Base-by-base conservation (phyloP, 331 rosid species). In the Dryas integrifolia region DNA sequence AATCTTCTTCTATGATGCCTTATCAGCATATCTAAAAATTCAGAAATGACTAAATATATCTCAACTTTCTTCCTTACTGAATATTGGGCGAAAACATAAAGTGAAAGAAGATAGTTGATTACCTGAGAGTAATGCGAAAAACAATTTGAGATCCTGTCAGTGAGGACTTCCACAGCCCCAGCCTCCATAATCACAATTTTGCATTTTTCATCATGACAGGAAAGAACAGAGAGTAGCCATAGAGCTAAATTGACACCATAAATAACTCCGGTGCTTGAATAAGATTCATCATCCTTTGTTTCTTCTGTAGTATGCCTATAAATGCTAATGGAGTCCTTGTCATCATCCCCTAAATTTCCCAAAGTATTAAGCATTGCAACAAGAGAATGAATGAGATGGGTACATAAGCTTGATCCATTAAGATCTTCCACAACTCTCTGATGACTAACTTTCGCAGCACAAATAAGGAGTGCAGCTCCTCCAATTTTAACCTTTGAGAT, bases 171-270 rank as follows among this genome's bases (percentile, higher is more conserved):
- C 80, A 95, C 85, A 18, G 93, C 98, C 79, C 96, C 97, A 80
- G 97, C 87, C 80, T 95, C 97, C 98, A 89, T 91, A 71, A 89
- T 89, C 79, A 77, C 80, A 77, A 16, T 74, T 79, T 81, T 95
- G 77, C 88, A 84, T 76, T 82, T 88, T 75, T 81, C 97, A 77
- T 89, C 93, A 49, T 87, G 88, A 82, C 98, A 86, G 35, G 96
- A 96, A 83, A 95, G 92, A 78, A 91, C 83, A 77, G 93, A 84
- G 41, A 95, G 83, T 80, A 95, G 82, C 98, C 96, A 95, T 80
- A 88, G 83, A 15, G 87, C 90, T 74, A 95, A 80, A 82, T 87
- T 90, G 63, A 76, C 89, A 73, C 92, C 90, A 67, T 72, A 79
- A 73, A 95, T 83, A 78, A 81, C 80, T 48, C 83, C 72, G n/a